Conservation (phyloP, 371 early-diverging fungal species). For the Lichtheimia ramosa region DNA sequence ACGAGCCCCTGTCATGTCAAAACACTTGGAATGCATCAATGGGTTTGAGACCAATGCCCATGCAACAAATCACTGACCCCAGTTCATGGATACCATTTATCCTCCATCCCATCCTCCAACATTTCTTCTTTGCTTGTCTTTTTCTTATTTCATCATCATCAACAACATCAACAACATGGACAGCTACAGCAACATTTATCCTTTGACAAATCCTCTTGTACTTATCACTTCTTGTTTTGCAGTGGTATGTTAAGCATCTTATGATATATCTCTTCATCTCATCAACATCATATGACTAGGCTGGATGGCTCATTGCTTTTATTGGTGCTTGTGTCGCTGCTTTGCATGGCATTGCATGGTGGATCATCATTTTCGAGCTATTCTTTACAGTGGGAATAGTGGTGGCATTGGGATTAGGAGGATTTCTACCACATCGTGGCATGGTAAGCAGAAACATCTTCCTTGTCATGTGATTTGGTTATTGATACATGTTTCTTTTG, state of each 20-base stretch:
- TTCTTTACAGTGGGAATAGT: constrained; percentile 48
- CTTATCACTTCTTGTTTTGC: constrained; percentile 17
- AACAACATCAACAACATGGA: constrained; percentile 14
- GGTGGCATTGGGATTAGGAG: constrained; percentile 23
- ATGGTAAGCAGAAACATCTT: constrained; percentile 18
- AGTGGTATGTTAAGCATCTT: constrained; percentile 11
- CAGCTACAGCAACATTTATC: constrained; percentile 21
- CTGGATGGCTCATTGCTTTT: constrained; percentile 71
- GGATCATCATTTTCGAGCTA: constrained; percentile 62
- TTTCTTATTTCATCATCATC: too few relatives aligned
- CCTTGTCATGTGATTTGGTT: background rate
- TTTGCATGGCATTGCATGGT: constrained; percentile 51
- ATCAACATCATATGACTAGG: constrained; percentile 22
- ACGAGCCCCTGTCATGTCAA: too few relatives aligned
- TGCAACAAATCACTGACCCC: too few relatives aligned
- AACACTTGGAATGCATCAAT: too few relatives aligned
- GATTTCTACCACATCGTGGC: constrained; percentile 24
- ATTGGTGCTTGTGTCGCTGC: constrained; percentile 58
- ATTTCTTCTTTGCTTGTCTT: too few relatives aligned
- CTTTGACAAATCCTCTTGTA: constrained; percentile 20
- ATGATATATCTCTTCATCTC: too few relatives aligned
- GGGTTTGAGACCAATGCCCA: too few relatives aligned
- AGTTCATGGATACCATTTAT: too few relatives aligned
- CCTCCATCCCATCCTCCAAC: too few relatives aligned
- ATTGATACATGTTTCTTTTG: background rate